Base-by-base conservation (phyloP, 2,329 filamentous ascomycete genomes). In the Boeremia exigua region DNA sequence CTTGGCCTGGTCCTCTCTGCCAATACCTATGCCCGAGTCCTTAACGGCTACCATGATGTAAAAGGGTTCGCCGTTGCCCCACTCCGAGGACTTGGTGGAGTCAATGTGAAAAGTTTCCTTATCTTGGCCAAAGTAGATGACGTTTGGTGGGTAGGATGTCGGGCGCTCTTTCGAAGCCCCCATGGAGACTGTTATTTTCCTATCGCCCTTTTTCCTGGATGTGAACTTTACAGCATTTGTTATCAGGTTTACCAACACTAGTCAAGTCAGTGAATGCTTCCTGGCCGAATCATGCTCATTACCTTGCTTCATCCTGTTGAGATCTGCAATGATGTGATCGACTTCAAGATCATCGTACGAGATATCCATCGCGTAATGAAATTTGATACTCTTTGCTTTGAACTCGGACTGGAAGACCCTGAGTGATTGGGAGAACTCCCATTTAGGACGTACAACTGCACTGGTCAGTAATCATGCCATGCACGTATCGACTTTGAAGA, bases 141-240 rank as follows among this genome's bases (percentile, higher is more conserved):
- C 73, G 42, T 77, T 74, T 0, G 78, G 77, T 4, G 78, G 78
- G 54, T 79, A 79, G 3, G 74, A 77, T 5, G 62, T 65, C 7
- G 78, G 78, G 3, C 74, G 69, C 25, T 75, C 58, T 4, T 52
- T 15, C 0, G 71, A 71, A 15, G 77, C 78, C 4, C 78, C 77
- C 40, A 81, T 67, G 6, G 69, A 77, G 4, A 81, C 73, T 0
- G 67, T 75, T 33, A 81, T 78, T 12, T 73, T 72, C 1, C 75
- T 68, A 3, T 69, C 69, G 0, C 74, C 68, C 4, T 75, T 65
- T 52, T 78, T 76, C 49, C 69, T 74, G 2, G 70, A 59, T 0
- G 79, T 81, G 56, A 81, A 81, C 38, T 81, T 81, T 51, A 81
- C 77, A 0, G 77, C 75, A 46, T 80, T 80, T 2, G 79, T 80